Conservation (phyloP, 148 eudicot genomes). For the Fagopyrum esculentum region DNA sequence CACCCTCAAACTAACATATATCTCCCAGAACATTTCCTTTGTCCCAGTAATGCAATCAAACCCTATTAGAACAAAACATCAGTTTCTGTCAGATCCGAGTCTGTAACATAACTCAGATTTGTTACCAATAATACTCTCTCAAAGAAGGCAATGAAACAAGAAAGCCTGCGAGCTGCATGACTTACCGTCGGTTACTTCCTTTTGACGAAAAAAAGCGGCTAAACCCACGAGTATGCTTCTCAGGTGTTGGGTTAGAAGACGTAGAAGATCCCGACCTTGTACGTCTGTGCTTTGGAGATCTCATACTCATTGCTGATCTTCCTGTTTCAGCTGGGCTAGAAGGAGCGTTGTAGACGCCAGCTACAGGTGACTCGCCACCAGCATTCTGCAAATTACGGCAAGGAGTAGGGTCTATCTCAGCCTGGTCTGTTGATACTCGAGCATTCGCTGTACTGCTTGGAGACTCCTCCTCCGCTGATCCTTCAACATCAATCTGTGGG, state of each 20-base stretch:
- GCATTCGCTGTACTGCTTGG: conserved; percentile 35
- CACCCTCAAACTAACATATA: not conserved
- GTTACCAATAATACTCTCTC: not conserved
- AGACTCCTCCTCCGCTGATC: conserved; percentile 55
- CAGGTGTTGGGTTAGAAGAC: conserved; percentile 68
- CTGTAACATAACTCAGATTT: not conserved
- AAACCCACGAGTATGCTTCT: conserved; percentile 73
- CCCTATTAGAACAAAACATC: not conserved
- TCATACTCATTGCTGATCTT: conserved; percentile 47
- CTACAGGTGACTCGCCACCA: conserved; percentile 49
- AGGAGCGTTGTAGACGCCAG: conserved; percentile 31
- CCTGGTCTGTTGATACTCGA: conserved; percentile 28
- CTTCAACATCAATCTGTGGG: conserved; percentile 49
- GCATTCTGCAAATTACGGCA: conserved; percentile 26
- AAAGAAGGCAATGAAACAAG: not conserved
- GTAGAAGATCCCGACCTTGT: conserved; percentile 73
- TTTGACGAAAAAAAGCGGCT: conserved; percentile 84
- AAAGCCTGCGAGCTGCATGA: conserved; percentile 8
- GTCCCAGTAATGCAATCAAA: not conserved
- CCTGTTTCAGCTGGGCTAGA: conserved; percentile 48
- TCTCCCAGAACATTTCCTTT: not conserved
- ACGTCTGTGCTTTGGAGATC: conserved; percentile 47
- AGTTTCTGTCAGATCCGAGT: not conserved
- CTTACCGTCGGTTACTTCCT: conserved; percentile 42
- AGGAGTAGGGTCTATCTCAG: conserved; percentile 33